A percentile compares a stretch with the other conserved stretches of the same genome.
Evolutionary conservation across 2,329 filamentous ascomycete species (phyloP).

Genomic region (Sordariomycetes sp.): DNA sequence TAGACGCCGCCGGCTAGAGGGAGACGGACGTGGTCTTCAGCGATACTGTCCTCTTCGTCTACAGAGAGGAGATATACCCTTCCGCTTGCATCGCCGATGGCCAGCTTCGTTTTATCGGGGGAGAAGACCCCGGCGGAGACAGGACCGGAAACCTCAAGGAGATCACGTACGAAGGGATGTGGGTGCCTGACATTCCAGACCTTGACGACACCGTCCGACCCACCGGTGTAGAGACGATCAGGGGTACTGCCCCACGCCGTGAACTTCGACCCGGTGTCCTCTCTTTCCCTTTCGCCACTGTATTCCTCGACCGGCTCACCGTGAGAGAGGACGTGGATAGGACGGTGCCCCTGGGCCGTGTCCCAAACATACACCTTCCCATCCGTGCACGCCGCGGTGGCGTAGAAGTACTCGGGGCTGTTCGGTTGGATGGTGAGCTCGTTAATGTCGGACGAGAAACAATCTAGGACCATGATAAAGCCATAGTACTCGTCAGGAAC

Average conservation of each 20-base stretch:
- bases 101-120: slow-evolving; percentile 36
- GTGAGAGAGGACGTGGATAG: slow-evolving; percentile 42
- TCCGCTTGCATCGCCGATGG: slow-evolving; percentile 48
- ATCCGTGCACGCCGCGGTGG: slow-evolving; percentile 49
- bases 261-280: slow-evolving; percentile 52
- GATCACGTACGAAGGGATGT: slow-evolving; percentile 33
- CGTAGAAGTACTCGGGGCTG: slow-evolving; percentile 31
- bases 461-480: slow-evolving; percentile 43
- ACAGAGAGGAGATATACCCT: slow-evolving; percentile 41
- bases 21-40: slow-evolving; percentile 20
- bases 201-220: slow-evolving; percentile 48
- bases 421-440: slow-evolving; percentile 47
- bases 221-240: slow-evolving; percentile 49
- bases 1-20: slow-evolving; percentile 14
- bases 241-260: slow-evolving; percentile 43
- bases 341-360: slow-evolving; percentile 37
- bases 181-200: slow-evolving; percentile 44
- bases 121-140: slow-evolving; percentile 47
- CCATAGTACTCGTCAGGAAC: slow-evolving; percentile 12
- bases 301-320: slow-evolving; percentile 27
- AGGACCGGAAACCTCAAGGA: slow-evolving; percentile 40
- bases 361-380: slow-evolving; percentile 52
- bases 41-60: slow-evolving; percentile 26
- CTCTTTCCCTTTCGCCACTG: slow-evolving; percentile 31
- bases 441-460: slow-evolving; percentile 46